phyloP scores from a whole-genome alignment of 2,329 filamentous ascomycete species.

The Acrocalymma vagum region DNA sequence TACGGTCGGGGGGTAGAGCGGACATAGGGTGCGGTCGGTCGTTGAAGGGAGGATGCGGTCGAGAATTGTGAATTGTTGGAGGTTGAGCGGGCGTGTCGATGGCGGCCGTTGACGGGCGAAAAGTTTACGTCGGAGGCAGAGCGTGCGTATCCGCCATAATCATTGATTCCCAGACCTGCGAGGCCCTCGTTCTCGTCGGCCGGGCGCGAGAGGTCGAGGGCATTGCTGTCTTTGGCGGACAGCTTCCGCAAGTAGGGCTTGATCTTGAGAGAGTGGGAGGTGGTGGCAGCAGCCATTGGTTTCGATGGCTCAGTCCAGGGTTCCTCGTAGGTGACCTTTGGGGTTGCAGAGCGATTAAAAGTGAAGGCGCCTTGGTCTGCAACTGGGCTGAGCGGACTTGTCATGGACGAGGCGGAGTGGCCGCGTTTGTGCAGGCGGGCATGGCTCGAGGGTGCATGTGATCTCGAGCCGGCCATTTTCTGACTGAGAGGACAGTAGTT shows the following conservation, averaged over 20 bases:
- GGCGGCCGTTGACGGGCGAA: slow-evolving; percentile 46
- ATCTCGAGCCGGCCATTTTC: slow-evolving; percentile 27
- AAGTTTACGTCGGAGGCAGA: slow-evolving; percentile 56
- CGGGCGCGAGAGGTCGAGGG: slow-evolving; percentile 64
- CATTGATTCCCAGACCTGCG: slow-evolving; percentile 63
- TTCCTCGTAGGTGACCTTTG: slow-evolving; percentile 44
- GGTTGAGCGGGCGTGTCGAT: slow-evolving; percentile 60
- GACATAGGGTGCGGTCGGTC: slow-evolving; percentile 62
- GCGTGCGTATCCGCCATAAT: slow-evolving; percentile 49
- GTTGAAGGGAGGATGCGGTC: slow-evolving; percentile 56
- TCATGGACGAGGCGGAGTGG: slow-evolving; percentile 48
- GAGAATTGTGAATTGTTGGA: slow-evolving; percentile 65
- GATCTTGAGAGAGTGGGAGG: slow-evolving; percentile 52
- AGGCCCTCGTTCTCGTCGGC: slow-evolving; percentile 62
- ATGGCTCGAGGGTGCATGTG: slow-evolving; percentile 38
- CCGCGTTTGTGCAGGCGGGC: slow-evolving; percentile 52
- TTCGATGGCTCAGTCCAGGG: slow-evolving; percentile 37
- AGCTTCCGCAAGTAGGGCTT: slow-evolving; percentile 65
- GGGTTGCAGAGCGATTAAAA: slow-evolving; percentile 45
- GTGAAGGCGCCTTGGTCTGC: slow-evolving; percentile 35
- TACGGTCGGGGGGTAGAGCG: slow-evolving; percentile 63
- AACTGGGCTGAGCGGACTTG: slow-evolving; percentile 42
- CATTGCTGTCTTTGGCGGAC: slow-evolving; percentile 57
- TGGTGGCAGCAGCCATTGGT: slow-evolving; percentile 32
- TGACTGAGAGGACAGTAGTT: slow-evolving; percentile 15